These are phyloP conservation scores for Penicillium tannophilum DNA, from an alignment of 495 filamentous ascomycete species.

Conservation along the genomic window DNA sequence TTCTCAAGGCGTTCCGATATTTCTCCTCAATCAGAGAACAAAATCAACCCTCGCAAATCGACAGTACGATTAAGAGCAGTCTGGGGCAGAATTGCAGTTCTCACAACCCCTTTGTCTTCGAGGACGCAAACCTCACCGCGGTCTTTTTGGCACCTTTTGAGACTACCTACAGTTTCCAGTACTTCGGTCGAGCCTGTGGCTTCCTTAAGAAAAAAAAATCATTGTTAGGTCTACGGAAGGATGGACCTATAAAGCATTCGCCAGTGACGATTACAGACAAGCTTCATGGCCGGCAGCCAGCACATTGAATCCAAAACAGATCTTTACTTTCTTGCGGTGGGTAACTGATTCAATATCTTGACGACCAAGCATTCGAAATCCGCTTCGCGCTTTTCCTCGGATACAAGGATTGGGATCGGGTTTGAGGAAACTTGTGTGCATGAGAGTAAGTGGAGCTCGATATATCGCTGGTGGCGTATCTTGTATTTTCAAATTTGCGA, in stretches of 20 bases:
- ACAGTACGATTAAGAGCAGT: neutral
- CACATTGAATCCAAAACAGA: neutral
- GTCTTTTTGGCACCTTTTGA: neutral
- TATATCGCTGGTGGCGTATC: neutral
- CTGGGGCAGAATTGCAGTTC: neutral
- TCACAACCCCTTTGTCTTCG: neutral
- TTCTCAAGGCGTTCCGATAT: neutral
- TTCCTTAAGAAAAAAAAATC: neutral
- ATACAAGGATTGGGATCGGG: neutral
- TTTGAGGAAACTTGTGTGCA: neutral
- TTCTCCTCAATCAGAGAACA: neutral
- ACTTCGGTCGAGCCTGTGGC: neutral
- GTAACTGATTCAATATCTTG: neutral
- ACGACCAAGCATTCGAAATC: neutral
- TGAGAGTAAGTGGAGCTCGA: neutral
- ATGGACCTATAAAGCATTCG: constrained; percentile 25
- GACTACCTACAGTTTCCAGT: neutral
- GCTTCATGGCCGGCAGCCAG: constrained; percentile 28
- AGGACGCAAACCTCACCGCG: neutral
- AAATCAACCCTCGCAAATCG: neutral
- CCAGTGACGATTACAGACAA: constrained; percentile 15
- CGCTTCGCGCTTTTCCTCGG: neutral
- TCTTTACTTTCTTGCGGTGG: neutral
- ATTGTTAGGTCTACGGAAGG: constrained; percentile 12
- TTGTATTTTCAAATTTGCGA: neutral